Conservation (phyloP, 78 protist genomes). For the Trichosphaerium sp. region DNA sequence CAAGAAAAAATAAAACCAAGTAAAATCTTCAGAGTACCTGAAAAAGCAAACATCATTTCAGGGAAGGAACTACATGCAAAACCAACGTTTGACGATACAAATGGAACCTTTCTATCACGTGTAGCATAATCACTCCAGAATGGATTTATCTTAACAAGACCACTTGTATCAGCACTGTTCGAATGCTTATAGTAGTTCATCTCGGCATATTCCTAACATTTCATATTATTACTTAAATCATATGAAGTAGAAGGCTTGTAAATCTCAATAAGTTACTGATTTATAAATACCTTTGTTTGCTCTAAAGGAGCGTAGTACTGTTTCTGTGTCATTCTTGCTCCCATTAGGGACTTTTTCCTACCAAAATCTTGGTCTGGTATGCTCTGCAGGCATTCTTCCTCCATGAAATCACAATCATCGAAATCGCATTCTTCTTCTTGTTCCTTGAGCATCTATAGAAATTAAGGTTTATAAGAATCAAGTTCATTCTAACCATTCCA, state of each 20-base stretch:
- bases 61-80: not conserved
- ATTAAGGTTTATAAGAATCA: no score
- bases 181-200: conserved; percentile 24
- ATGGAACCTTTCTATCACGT: not conserved
- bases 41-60: not conserved
- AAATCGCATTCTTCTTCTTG: no score
- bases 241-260: no score
- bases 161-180: not conserved
- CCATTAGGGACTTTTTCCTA: not conserved
- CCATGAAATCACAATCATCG: no score
- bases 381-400: not conserved
- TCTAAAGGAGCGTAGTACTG: not conserved
- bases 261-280: not conserved
- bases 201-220: conserved; percentile 32
- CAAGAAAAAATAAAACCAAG: no score
- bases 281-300: not conserved
- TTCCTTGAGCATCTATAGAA: no score
- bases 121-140: conserved; percentile 28
- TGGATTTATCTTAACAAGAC: not conserved
- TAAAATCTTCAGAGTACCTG: no score
- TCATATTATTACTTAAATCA: no score
- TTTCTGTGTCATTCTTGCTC: not conserved
- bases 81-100: conserved; percentile 15
- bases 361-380: not conserved
- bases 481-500: no score